A percentile compares a stretch with the other conserved stretches of the same genome.
phyloP scores from a whole-genome alignment of 23 red algal genomes.

The Chondrus crispus region DNA sequence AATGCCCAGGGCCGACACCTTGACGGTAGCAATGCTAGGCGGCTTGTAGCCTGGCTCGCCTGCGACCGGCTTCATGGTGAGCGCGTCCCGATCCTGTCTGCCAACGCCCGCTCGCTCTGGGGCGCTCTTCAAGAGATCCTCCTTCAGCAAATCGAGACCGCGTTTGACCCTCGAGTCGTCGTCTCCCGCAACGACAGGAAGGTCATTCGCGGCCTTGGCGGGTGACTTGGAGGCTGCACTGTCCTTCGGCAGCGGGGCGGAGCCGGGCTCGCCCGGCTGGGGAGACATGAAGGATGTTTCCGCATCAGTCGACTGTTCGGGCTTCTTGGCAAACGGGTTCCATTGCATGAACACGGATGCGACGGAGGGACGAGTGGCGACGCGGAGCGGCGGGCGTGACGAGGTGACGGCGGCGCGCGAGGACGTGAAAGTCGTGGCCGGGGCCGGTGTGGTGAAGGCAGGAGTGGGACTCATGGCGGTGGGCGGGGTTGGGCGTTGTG shows the following conservation, averaged over 20 bases:
- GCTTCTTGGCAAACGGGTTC: not conserved
- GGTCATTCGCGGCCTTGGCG: not conserved
- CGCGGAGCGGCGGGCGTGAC: not conserved
- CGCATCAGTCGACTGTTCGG: not conserved
- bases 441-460: not conserved
- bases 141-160: conserved; percentile 48
- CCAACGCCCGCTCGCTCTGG: conserved; percentile 72
- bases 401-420: not conserved
- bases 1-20: conserved; percentile 59
- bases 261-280: conserved; percentile 25
- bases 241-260: not conserved
- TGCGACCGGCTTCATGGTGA: conserved; percentile 38
- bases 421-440: not conserved
- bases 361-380: not conserved
- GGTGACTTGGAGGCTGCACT: not conserved
- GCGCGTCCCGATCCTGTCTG: conserved; percentile 39
- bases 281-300: not conserved
- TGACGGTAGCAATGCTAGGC: conserved; percentile 23
- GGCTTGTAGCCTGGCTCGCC: conserved; percentile 78
- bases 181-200: not conserved
- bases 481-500: too few species aligned
- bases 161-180: conserved; percentile 13
- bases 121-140: conserved; percentile 64
- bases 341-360: not conserved
- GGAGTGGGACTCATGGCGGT: too few species aligned